A percentile compares a stretch with the other conserved stretches of the same genome.
phyloP scores from a whole-genome alignment of 352 stramenopile species.

The Globisporangium polare region DNA sequence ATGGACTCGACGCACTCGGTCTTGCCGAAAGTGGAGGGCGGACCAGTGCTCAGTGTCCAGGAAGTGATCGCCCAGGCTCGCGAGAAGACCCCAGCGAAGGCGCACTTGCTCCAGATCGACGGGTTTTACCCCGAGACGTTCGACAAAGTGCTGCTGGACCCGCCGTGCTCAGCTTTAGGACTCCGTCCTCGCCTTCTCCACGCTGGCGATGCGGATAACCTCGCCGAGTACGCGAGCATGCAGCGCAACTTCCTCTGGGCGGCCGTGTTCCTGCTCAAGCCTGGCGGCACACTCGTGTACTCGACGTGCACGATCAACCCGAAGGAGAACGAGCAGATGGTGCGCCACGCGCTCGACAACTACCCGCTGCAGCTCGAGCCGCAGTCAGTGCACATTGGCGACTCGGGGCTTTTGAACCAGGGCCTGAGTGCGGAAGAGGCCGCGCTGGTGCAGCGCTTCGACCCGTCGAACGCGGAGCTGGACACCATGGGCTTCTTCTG shows the following conservation, averaged over 20 bases:
- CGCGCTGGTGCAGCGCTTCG: slow-evolving; percentile 84
- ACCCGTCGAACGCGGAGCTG: slow-evolving; percentile 64
- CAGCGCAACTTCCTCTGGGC: slow-evolving; percentile 88
- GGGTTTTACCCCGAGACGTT: slow-evolving; percentile 93
- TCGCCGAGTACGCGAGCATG: slow-evolving; percentile 81
- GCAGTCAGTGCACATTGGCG: slow-evolving; percentile 54
- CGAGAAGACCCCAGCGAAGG: slow-evolving; percentile 34
- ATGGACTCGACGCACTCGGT: slow-evolving; percentile 90
- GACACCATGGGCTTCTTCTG: slow-evolving; percentile 95
- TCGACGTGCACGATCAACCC: slow-evolving; percentile 94
- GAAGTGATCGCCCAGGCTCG: slow-evolving; percentile 61
- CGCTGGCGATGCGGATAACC: slow-evolving; percentile 58
- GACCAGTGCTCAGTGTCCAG: slow-evolving; percentile 31
- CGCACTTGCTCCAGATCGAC: slow-evolving; percentile 72
- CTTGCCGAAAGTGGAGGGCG: slow-evolving; percentile 41
- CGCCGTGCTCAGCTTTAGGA: slow-evolving; percentile 89
- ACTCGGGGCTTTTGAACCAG: slow-evolving; percentile 63
- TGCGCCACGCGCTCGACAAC: slow-evolving; percentile 83
- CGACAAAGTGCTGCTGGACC: slow-evolving; percentile 92
- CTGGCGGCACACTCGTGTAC: slow-evolving; percentile 91
- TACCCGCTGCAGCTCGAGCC: slow-evolving; percentile 83
- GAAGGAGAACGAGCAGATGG: slow-evolving; percentile 92
- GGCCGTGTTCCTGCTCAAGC: slow-evolving; percentile 87
- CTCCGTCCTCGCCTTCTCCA: slow-evolving; percentile 90
- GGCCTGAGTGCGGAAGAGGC: slow-evolving; percentile 73